Percentiles rank a stretch among this genome's conserved stretches.
Conservation (phyloP, 257 asterid genomes). For the Solanum chiquidenum region DNA sequence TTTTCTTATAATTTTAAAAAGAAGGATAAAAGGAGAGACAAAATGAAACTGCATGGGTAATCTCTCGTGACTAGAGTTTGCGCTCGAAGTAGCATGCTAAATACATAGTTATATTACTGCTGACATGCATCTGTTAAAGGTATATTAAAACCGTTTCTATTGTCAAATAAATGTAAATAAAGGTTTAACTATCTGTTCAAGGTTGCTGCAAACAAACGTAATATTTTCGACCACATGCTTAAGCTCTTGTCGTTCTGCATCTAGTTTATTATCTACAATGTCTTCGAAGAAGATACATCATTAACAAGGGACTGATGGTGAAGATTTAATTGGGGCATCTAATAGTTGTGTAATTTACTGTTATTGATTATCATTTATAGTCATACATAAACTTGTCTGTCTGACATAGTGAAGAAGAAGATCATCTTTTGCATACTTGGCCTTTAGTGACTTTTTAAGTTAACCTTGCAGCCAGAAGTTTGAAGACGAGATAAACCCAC, state of each 20-base stretch:
- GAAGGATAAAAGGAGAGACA: neutral
- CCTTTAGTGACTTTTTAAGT: neutral
- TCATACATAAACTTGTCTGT: neutral
- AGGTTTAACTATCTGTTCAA: neutral
- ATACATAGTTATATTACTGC: neutral
- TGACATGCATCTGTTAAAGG: neutral
- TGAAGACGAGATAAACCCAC: slow-evolving; percentile 77
- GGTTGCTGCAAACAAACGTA: neutral
- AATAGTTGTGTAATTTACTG: neutral
- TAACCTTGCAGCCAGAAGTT: slow-evolving; percentile 61
- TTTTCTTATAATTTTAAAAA: neutral
- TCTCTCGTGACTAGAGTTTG: neutral
- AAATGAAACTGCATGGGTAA: neutral
- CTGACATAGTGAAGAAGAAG: neutral
- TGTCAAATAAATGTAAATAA: neutral
- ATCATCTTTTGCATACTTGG: neutral
- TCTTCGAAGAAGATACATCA: neutral
- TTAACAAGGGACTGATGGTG: neutral
- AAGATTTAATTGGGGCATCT: neutral
- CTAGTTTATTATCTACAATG: neutral
- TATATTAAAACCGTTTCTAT: neutral
- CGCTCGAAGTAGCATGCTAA: neutral
- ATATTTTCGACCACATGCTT: neutral
- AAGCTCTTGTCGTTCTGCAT: neutral
- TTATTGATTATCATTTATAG: neutral